Percentiles rank a stretch among this genome's conserved stretches.
phyloP scores from a whole-genome alignment of 1,284 basidiomycete genomes.

The Coriolopsis trogii region DNA sequence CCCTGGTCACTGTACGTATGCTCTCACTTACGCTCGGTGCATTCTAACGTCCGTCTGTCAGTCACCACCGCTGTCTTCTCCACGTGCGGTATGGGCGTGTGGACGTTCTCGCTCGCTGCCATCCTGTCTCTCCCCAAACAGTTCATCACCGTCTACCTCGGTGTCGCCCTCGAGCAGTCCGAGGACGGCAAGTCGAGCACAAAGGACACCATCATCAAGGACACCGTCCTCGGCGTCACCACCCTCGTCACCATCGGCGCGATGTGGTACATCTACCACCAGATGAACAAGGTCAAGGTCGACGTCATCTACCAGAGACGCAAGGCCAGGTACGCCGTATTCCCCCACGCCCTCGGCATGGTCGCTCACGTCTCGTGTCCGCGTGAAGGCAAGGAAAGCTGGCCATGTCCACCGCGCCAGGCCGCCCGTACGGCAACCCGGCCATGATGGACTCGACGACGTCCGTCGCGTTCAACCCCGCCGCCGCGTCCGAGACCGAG shows the following conservation, averaged over 20 bases:
- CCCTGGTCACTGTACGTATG: constrained; percentile 68
- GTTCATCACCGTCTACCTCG: constrained; percentile 75
- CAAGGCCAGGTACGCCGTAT: constrained; percentile 15
- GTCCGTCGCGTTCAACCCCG: constrained; percentile 39
- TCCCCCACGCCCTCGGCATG: neutral
- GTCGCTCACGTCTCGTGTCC: neutral
- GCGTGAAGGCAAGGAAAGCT: constrained; percentile 52
- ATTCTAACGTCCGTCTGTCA: constrained; percentile 14
- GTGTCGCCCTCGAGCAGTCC: constrained; percentile 52
- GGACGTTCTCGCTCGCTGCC: constrained; percentile 71
- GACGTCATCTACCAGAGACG: constrained; percentile 74
- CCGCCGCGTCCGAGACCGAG: constrained; percentile 41
- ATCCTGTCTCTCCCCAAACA: constrained; percentile 81
- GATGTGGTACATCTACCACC: constrained; percentile 81
- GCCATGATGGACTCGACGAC: constrained; percentile 31
- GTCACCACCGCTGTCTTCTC: constrained; percentile 79
- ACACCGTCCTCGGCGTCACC: constrained; percentile 64
- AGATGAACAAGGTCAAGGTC: constrained; percentile 79
- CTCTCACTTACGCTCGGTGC: neutral
- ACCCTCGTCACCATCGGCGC: constrained; percentile 75
- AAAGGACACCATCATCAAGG: constrained; percentile 63
- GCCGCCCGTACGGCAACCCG: constrained; percentile 34
- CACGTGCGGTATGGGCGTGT: constrained; percentile 77
- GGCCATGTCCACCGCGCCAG: constrained; percentile 31
- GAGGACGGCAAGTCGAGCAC: constrained; percentile 40